Evolutionary conservation across 495 filamentous ascomycete genomes (phyloP), one percentile per base, ranked within the genome.

Genomic region (Neurospora africana): DNA sequence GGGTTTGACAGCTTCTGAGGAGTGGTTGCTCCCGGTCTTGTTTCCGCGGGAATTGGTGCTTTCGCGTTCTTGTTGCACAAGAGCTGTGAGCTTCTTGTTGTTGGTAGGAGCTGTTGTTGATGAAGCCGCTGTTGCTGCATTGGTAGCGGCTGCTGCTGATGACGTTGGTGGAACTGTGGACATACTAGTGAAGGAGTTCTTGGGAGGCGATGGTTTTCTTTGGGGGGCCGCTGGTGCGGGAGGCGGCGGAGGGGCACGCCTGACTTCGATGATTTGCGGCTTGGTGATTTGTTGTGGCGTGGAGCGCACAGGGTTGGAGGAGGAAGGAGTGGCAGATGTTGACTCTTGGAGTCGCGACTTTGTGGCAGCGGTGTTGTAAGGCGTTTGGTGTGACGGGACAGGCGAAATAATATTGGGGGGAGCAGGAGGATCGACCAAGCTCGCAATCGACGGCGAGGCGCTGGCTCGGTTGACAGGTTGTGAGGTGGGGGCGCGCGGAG

Each of bases 371-470:
- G 73, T 76, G 27, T 78, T 79, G 21, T 72, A 79, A 69, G 82
- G 84, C 70, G 83, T 82, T 5, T 82, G 79, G 68, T 84, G 82
- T 0, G 83, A 78, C 7, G 84, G 79, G 35, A 81, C 78, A 27
- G 83, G 83, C 3, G 87, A 85, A 30, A 84, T 80, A 40, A 83
- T 79, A 21, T 37, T 69, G 69, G 82, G 80, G 71, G 81, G 78
- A 13, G 78, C 80, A 13, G 91, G 89, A 9, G 92, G 92, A 73
- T 97, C 93, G 47, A 97, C 93, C 41, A 97, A 86, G 79, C 92
- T 95, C 23, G 93, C 89, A 73, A 97, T 97, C 0, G 94, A 93
- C 9, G 94, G 93, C 33, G 94, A 97, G 23, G 92, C 91, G 78
- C 92, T 95, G 21, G 93, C 92, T 69, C 91, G 88, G 77, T 89